Conservation (phyloP, 208 protist genomes). For the Wallacemonas collosoma region DNA sequence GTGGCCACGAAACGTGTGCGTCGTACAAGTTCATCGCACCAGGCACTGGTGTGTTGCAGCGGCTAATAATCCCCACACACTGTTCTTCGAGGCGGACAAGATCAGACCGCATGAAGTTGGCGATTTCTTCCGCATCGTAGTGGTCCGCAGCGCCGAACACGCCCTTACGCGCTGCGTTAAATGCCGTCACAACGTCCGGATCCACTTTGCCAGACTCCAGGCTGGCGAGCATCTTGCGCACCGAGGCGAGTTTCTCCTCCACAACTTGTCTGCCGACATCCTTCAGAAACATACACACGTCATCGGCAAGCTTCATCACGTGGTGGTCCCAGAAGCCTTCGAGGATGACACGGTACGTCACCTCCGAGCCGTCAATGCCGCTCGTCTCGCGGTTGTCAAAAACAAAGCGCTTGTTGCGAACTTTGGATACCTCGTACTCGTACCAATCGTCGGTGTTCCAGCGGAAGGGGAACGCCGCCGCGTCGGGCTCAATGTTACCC, state of each 20-base stretch:
- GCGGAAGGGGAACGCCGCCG: conserved; percentile 64
- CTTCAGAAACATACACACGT: conserved; percentile 85
- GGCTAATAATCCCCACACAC: conserved; percentile 77
- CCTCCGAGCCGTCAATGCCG: conserved; percentile 62
- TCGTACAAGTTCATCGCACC: conserved; percentile 82
- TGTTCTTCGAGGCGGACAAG: conserved; percentile 76
- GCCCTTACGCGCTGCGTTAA: conserved; percentile 55
- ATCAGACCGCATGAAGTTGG: conserved; percentile 79
- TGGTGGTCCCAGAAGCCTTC: conserved; percentile 91
- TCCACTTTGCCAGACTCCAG: conserved; percentile 45
- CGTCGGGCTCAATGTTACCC: conserved; percentile 61
- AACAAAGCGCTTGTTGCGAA: conserved; percentile 81
- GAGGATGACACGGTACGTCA: conserved; percentile 84
- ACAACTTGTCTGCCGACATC: conserved; percentile 77
- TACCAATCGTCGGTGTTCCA: conserved; percentile 93
- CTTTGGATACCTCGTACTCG: conserved; percentile 90
- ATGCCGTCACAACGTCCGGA: conserved; percentile 59
- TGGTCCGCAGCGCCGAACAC: conserved; percentile 65
- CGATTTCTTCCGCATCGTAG: conserved; percentile 81
- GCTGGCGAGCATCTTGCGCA: conserved; percentile 61
- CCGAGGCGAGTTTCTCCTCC: conserved; percentile 69
- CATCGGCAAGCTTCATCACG: conserved; percentile 86
- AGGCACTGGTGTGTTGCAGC: conserved; percentile 81
- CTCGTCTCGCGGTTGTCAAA: conserved; percentile 76
- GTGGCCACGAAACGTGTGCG: conserved; percentile 80